These are phyloP conservation scores for sunflower (Helianthus annuus) DNA, from an alignment of 129 eudicot genomes.

Conservation along the genomic window HanXRQr2.0-SUNRISE NC_035445.2:173084677-173085176, in stretches of 20 bases:
- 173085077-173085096: not conserved
- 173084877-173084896: constrained; percentile 66
- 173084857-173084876: constrained; percentile 72
- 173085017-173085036: constrained; percentile 59
- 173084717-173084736: too few species aligned
- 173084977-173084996: constrained; percentile 33
- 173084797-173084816: not conserved
- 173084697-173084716: too few species aligned
- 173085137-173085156: constrained; percentile 27
- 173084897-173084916: constrained; percentile 57
- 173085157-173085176: constrained; percentile 42
- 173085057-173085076: not conserved
- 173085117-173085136: constrained; percentile 47
- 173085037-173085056: constrained; percentile 42
- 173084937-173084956: constrained; percentile 36
- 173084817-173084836: constrained; percentile 58
- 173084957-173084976: constrained; percentile 23
- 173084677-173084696: too few species aligned
- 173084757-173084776: not conserved
- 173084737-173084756: too few species aligned
- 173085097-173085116: constrained; percentile 63
- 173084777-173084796: constrained; percentile 7
- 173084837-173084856: constrained; percentile 86
- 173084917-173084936: constrained; percentile 63
- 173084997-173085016: constrained; percentile 45